Percentiles rank a stretch among this genome's conserved stretches.
These are phyloP conservation scores for Aspergillus piperis DNA, from an alignment of 2,329 filamentous ascomycete species.

Conservation along the genomic window DNA sequence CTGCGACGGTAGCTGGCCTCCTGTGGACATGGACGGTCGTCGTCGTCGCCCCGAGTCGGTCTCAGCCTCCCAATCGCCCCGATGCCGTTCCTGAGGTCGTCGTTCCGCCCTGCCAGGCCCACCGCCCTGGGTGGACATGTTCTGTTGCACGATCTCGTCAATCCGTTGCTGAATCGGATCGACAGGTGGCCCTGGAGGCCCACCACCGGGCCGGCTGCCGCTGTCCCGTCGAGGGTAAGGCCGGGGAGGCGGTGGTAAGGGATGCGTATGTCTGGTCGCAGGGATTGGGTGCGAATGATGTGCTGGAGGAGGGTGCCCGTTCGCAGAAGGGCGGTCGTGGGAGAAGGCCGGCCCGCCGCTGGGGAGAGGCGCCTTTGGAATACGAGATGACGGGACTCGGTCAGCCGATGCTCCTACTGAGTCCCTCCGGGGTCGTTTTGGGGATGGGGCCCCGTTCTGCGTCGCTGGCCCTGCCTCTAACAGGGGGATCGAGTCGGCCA, in stretches of 20 bases:
- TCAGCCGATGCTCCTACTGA: conserved; percentile 19
- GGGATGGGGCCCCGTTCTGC: conserved; percentile 35
- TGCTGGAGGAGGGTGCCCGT: conserved; percentile 19
- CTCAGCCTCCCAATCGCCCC: conserved; percentile 23
- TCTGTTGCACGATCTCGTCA: conserved; percentile 38
- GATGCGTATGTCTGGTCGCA: conserved; percentile 25
- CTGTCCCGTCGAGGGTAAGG: conserved; percentile 20
- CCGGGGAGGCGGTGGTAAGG: conserved; percentile 20
- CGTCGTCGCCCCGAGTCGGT: conserved; percentile 17
- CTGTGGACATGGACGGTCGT: conserved; percentile 12
- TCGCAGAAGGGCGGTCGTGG: conserved; percentile 17
- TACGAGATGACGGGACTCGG: conserved; percentile 13
- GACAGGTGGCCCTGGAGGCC: conserved; percentile 8
- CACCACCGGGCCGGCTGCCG: conserved; percentile 13
- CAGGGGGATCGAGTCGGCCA: conserved; percentile 14
- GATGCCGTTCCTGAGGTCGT: conserved; percentile 21
- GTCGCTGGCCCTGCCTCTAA: conserved; percentile 10
- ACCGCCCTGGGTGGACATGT: conserved; percentile 17
- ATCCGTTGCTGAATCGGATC: conserved; percentile 41
- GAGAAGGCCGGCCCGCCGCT: conserved; percentile 11
- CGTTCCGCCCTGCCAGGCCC: conserved; percentile 13
- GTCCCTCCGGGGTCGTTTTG: conserved; percentile 40
- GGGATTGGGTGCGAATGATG: conserved; percentile 16
- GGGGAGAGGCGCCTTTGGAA: conserved; percentile 12
- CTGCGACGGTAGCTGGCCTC: neutral